These are phyloP conservation scores for Candida loeiensis DNA, from an alignment of 805 yeast genomes.

Conservation along the genomic window DNA sequence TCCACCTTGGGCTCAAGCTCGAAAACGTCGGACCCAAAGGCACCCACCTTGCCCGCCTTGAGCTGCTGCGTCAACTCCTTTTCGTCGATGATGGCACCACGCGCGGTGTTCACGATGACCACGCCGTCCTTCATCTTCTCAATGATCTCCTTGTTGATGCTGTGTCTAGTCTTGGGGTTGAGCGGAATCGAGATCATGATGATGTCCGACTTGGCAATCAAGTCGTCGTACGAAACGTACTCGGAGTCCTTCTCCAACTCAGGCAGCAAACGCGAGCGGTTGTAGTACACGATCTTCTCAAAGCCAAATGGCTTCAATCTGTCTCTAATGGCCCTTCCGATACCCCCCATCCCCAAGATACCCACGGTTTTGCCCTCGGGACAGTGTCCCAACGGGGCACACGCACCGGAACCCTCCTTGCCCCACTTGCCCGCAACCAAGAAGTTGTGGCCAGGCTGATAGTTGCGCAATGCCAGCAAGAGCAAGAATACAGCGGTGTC, in stretches of 20 bases:
- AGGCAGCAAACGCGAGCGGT: constrained; percentile 54
- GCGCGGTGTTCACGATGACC: constrained; percentile 76
- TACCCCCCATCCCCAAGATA: constrained; percentile 84
- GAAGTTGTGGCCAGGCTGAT: constrained; percentile 53
- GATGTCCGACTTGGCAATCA: constrained; percentile 61
- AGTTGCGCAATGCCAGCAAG: constrained; percentile 65
- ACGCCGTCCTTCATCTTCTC: constrained; percentile 75
- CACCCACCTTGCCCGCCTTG: constrained; percentile 59
- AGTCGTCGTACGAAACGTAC: constrained; percentile 68
- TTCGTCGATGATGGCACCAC: constrained; percentile 83
- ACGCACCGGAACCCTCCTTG: constrained; percentile 34
- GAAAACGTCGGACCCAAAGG: constrained; percentile 74
- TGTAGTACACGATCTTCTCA: constrained; percentile 64
- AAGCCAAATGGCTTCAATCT: constrained; percentile 78
- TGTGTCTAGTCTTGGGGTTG: constrained; percentile 66
- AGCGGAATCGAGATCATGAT: constrained; percentile 75
- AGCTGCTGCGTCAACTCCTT: constrained; percentile 51
- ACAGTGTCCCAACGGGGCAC: constrained; percentile 65
- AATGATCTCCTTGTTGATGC: constrained; percentile 58
- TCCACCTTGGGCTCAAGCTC: constrained; percentile 73
- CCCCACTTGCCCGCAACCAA: constrained; percentile 59
- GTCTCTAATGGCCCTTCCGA: constrained; percentile 76
- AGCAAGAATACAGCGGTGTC: constrained; percentile 63
- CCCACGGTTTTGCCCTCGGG: constrained; percentile 78
- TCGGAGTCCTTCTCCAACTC: constrained; percentile 69